Evolutionary conservation across 2,329 filamentous ascomycete genomes (phyloP).

Genomic region (Cladosporium sp.): DNA sequence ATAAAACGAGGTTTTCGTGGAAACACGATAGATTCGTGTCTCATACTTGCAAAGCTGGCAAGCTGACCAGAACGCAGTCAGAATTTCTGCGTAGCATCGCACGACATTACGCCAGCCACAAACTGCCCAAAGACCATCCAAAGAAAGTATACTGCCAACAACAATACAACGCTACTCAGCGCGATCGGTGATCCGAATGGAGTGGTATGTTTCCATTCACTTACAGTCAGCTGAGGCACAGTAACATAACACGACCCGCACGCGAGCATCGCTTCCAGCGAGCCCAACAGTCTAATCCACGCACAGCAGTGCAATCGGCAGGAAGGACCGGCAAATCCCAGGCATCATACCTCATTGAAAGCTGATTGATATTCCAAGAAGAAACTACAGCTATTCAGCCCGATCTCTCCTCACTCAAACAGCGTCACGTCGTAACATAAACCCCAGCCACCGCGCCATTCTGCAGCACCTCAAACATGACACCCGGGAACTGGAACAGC

Average conservation of each 20-base stretch:
- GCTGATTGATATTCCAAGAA: not conserved
- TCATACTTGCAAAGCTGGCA: not conserved
- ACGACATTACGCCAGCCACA: not conserved
- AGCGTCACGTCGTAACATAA: conserved; percentile 11
- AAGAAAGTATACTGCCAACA: not conserved
- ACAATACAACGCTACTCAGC: not conserved
- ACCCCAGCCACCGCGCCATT: conserved; percentile 69
- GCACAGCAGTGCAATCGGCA: not conserved
- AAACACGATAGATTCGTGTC: not conserved
- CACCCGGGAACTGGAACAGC: conserved; percentile 86
- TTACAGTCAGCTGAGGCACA: not conserved
- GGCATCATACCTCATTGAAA: not conserved
- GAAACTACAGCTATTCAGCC: not conserved
- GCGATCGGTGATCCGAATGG: not conserved
- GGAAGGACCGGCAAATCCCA: not conserved
- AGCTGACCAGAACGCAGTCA: not conserved
- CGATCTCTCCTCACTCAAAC: no score
- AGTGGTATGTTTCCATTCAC: not conserved
- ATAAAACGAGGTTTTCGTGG: not conserved
- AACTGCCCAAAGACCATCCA: not conserved
- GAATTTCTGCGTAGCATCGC: no score
- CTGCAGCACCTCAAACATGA: conserved; percentile 94
- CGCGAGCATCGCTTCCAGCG: no score
- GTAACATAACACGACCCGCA: not conserved
- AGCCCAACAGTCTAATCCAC: not conserved